These are phyloP conservation scores for Dothistroma septosporum DNA, from an alignment of 2,329 filamentous ascomycete species.

Conservation along the genomic window DNA sequence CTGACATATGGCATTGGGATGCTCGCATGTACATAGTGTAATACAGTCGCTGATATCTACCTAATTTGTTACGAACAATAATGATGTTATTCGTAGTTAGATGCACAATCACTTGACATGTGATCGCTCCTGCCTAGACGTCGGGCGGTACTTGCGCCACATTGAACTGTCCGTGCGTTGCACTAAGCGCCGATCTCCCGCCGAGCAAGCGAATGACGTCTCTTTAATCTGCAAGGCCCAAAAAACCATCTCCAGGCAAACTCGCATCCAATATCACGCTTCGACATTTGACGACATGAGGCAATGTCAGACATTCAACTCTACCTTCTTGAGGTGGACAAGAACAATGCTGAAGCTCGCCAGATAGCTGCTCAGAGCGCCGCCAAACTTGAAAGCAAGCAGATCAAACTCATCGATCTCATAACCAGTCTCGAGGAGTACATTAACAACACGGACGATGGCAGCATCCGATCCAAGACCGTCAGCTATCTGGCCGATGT, in stretches of 20 bases:
- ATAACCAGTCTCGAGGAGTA: conserved; percentile 64
- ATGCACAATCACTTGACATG: neutral
- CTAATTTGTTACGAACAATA: neutral
- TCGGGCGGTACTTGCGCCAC: neutral
- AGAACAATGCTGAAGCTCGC: conserved; percentile 45
- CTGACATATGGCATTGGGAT: conserved; percentile 11
- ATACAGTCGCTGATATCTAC: neutral
- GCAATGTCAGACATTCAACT: conserved; percentile 52
- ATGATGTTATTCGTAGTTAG: neutral
- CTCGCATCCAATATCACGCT: neutral
- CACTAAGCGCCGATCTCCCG: conserved; percentile 1
- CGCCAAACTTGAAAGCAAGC: conserved; percentile 52
- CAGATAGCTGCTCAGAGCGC: conserved; percentile 43
- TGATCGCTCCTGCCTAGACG: neutral
- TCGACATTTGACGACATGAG: conserved; percentile 13
- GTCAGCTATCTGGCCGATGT: conserved; percentile 52
- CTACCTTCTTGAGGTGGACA: conserved; percentile 49
- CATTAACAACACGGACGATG: conserved; percentile 60
- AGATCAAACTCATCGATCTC: conserved; percentile 58
- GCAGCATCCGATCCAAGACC: conserved; percentile 55
- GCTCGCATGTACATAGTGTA: conserved; percentile 21
- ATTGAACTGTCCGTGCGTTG: neutral
- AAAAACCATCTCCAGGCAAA: neutral
- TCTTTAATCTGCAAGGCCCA: neutral
- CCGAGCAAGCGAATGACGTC: neutral